phyloP scores from a whole-genome alignment of 768 basidiomycete genomes.

The Naganishia vaughanmartiniae region DNA sequence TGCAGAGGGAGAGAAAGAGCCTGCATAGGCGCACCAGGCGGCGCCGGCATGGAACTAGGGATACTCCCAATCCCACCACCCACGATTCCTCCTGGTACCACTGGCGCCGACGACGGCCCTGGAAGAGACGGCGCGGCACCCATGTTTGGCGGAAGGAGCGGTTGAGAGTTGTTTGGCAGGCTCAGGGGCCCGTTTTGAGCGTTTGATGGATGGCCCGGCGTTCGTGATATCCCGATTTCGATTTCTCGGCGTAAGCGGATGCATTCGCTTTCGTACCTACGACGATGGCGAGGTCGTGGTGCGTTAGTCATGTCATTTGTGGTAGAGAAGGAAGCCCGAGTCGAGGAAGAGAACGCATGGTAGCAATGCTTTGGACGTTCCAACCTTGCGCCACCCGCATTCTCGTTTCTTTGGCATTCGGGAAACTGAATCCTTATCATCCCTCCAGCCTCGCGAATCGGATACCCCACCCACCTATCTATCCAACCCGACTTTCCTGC shows the following conservation, averaged over 20 bases:
- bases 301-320: too few relatives aligned
- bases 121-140: not conserved
- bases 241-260: constrained; percentile 68
- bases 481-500: too few relatives aligned
- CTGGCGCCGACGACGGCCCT: not conserved
- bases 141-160: constrained; percentile 47
- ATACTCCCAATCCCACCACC: constrained; percentile 35
- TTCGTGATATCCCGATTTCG: constrained; percentile 45
- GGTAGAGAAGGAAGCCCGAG: too few relatives aligned
- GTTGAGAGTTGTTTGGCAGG: constrained; percentile 28
- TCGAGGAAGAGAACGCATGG: too few relatives aligned
- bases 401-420: too few relatives aligned
- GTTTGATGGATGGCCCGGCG: too few relatives aligned
- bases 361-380: too few relatives aligned
- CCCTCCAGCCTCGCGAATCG: too few relatives aligned
- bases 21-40: constrained; percentile 33
- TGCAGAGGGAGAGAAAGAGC: not conserved
- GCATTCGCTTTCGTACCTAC: constrained; percentile 76
- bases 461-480: too few relatives aligned
- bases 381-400: too few relatives aligned
- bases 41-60: constrained; percentile 34
- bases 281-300: not conserved
- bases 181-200: too few relatives aligned
- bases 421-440: too few relatives aligned
- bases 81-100: constrained; percentile 34